phyloP scores from a whole-genome alignment of 345 rosid genomes.

The Abelmoschus esculentus region DNA sequence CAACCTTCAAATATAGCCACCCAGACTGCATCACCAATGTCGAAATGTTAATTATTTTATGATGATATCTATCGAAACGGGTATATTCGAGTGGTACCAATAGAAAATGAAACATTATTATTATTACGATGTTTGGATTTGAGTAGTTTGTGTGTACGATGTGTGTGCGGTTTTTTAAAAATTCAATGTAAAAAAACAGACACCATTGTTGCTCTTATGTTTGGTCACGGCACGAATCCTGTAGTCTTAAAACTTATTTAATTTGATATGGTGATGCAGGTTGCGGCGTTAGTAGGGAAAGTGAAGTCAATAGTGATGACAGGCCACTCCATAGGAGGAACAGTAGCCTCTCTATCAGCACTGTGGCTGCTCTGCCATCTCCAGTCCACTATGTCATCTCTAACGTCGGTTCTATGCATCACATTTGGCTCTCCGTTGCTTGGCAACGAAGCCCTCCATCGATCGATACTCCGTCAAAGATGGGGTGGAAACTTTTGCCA shows the following conservation, averaged over 20 bases:
- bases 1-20: constrained; percentile 48
- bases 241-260: constrained; percentile 2
- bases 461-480: constrained; percentile 41
- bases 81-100: no score
- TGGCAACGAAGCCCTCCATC: constrained; percentile 51
- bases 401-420: constrained; percentile 43
- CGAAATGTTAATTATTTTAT: no score
- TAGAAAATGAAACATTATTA: no score
- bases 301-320: constrained; percentile 51
- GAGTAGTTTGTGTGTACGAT: no score
- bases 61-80: no score
- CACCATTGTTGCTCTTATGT: constrained; percentile 67
- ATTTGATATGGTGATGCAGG: constrained; percentile 23
- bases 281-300: constrained; percentile 18
- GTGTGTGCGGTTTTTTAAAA: no score
- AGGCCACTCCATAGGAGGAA: constrained; percentile 75
- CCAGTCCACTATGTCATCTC: constrained; percentile 14
- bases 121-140: no score
- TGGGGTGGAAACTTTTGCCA: constrained; percentile 70
- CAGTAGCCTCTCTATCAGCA: constrained; percentile 8
- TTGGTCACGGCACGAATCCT: constrained; percentile 55
- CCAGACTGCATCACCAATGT: no score
- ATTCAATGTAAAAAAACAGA: no score
- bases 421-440: constrained; percentile 82
- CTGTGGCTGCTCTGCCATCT: background rate